A percentile compares a stretch with the other conserved stretches of the same genome.
These are phyloP conservation scores for Moesziomyces parantarcticus DNA, from an alignment of 1,284 basidiomycete genomes.

Conservation along the genomic window DNA sequence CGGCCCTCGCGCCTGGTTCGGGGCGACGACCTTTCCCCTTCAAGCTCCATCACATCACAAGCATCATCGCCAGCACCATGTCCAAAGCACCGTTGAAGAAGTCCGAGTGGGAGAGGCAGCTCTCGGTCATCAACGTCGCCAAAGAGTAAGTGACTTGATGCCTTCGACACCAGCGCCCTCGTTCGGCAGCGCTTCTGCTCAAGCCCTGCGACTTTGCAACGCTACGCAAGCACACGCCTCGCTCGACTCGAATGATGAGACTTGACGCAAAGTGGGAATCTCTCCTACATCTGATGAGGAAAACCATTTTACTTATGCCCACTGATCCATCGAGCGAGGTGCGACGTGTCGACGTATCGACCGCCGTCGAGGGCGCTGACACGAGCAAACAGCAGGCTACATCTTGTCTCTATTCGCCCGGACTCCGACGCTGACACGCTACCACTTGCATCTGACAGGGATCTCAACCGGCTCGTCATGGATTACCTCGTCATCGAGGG, in stretches of 20 bases:
- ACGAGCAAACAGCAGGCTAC: background rate
- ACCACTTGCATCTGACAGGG: conserved; percentile 71
- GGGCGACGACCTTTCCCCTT: background rate
- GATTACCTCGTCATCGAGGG: conserved; percentile 98
- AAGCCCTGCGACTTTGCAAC: too few relatives aligned
- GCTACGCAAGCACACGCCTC: conserved; percentile 2
- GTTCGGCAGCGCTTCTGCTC: background rate
- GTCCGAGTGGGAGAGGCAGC: conserved; percentile 70
- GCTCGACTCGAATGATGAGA: conserved; percentile 70
- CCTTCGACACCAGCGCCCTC: conserved; percentile 3
- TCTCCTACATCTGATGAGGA: conserved; percentile 73
- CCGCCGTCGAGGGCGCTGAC: background rate
- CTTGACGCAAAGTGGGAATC: conserved; percentile 73
- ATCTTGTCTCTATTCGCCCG: too few relatives aligned
- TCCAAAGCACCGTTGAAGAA: conserved; percentile 44
- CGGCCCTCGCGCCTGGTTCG: background rate
- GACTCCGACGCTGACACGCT: too few relatives aligned
- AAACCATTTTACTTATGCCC: conserved; percentile 68
- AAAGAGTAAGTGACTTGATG: conserved; percentile 70
- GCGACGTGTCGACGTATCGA: background rate
- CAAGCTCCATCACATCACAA: background rate
- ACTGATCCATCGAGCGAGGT: conserved; percentile 68
- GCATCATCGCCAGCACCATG: conserved; percentile 16
- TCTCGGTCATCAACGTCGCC: conserved; percentile 70
- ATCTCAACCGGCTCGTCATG: conserved; percentile 94